Evolutionary conservation across 2,329 filamentous ascomycete species (phyloP).

Genomic region (Ceratocystis diversiconidia): DNA sequence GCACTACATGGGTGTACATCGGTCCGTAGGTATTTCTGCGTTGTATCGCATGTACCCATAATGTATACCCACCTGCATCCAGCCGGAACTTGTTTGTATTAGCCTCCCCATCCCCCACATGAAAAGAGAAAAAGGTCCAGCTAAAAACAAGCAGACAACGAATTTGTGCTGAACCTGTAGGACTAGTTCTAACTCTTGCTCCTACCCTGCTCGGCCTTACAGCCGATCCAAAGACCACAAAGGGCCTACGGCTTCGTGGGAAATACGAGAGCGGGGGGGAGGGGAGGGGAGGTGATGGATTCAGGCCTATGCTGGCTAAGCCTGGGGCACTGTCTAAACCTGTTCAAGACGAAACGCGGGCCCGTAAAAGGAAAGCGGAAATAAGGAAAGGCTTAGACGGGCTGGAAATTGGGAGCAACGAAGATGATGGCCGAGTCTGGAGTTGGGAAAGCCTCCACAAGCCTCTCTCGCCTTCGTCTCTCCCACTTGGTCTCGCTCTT

Average conservation of each 20-base stretch:
- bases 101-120: not conserved
- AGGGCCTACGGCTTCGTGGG: not conserved
- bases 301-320: not conserved
- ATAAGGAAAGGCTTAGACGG: not conserved
- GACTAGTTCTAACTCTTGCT: too few species aligned
- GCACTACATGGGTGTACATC: not conserved
- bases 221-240: not conserved
- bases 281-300: not conserved
- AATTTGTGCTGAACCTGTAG: too few species aligned
- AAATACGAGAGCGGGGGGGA: not conserved
- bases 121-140: not conserved
- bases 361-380: not conserved
- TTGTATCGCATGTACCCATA: not conserved
- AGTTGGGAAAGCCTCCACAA: not conserved
- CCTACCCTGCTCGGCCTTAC: too few species aligned
- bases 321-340: not conserved
- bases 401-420: not conserved
- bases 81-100: not conserved
- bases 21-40: not conserved
- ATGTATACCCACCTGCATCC: not conserved
- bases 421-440: too few species aligned
- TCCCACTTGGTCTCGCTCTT: not conserved
- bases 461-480: not conserved
- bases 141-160: too few species aligned
- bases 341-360: not conserved